Conservation (phyloP, 768 basidiomycete genomes). For the Termitomyces sp. region DNA sequence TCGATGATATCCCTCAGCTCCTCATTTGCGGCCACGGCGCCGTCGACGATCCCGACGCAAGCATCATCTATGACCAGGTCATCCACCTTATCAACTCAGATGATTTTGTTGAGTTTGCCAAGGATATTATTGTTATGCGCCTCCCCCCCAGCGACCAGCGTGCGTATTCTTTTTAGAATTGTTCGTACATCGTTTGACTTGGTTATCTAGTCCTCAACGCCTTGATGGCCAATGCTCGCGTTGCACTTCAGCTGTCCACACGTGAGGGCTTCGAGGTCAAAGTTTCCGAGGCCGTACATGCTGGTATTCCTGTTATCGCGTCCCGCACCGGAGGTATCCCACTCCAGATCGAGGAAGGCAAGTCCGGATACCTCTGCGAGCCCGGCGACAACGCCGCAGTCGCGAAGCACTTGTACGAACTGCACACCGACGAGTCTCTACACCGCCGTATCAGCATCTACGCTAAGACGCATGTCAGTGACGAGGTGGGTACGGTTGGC, state of each 20-base stretch:
- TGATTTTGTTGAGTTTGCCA: constrained; percentile 47
- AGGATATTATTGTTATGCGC: constrained; percentile 75
- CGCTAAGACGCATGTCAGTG: constrained; percentile 73
- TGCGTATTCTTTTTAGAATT: constrained; percentile 30
- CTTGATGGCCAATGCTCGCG: constrained; percentile 83
- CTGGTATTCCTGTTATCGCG: constrained; percentile 84
- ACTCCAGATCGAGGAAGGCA: constrained; percentile 83
- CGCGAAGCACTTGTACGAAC: constrained; percentile 70
- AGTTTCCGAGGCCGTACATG: constrained; percentile 91
- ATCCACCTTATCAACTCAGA: constrained; percentile 54
- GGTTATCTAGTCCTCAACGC: constrained; percentile 68
- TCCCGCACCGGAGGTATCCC: constrained; percentile 90
- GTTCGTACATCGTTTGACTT: neutral
- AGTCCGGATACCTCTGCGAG: constrained; percentile 82
- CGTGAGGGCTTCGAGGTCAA: constrained; percentile 98
- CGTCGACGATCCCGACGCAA: constrained; percentile 94
- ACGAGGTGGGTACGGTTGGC: constrained; percentile 83
- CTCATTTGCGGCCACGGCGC: constrained; percentile 88
- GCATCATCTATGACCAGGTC: constrained; percentile 83
- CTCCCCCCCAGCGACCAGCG: constrained; percentile 82
- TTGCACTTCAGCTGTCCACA: constrained; percentile 87
- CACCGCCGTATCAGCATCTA: constrained; percentile 62
- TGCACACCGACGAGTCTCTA: constrained; percentile 70
- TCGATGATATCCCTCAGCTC: constrained; percentile 66
- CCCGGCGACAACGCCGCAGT: constrained; percentile 74